Evolutionary conservation across 2,329 filamentous ascomycete genomes (phyloP).

Genomic region (Pseudogymnoascus sp.): DNA sequence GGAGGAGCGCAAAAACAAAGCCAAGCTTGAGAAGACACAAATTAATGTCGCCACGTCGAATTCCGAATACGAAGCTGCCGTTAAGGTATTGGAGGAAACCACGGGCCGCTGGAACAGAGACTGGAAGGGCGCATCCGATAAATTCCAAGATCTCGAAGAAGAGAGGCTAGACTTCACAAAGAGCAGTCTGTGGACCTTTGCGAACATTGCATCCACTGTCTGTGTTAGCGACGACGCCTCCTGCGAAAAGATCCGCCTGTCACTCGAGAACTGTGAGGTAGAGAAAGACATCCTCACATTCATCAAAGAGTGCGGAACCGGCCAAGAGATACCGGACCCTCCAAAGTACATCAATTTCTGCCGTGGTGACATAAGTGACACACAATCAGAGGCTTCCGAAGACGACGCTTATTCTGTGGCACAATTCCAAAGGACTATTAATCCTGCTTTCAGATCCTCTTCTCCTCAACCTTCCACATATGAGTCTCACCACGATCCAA

Average conservation of each 20-base stretch:
- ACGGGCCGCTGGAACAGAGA: conserved; percentile 94
- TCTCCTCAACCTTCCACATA: conserved; percentile 91
- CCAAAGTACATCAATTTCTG: conserved; percentile 99
- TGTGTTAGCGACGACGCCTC: conserved; percentile 96
- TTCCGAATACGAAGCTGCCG: conserved; percentile 83
- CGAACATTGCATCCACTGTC: conserved; percentile 92
- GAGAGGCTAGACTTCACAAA: conserved; percentile 95
- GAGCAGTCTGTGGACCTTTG: conserved; percentile 95
- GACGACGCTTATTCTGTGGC: conserved; percentile 90
- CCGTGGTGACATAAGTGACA: conserved; percentile 75
- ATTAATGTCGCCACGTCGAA: conserved; percentile 88
- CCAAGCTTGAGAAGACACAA: conserved; percentile 96
- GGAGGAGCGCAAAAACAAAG: conserved; percentile 97
- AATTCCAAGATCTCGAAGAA: conserved; percentile 98
- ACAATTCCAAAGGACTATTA: conserved; percentile 90
- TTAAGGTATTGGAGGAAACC: conserved; percentile 90
- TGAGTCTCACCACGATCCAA: conserved; percentile 83
- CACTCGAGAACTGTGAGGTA: conserved; percentile 90
- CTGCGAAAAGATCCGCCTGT: conserved; percentile 91
- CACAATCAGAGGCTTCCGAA: conserved; percentile 72
- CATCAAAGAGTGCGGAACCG: conserved; percentile 81
- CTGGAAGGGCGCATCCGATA: conserved; percentile 96
- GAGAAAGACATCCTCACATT: conserved; percentile 88
- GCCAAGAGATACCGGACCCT: conserved; percentile 93
- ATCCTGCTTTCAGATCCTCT: conserved; percentile 89